A percentile compares a stretch with the other conserved stretches of the same genome.
Evolutionary conservation across 2,329 filamentous ascomycete species (phyloP).

Genomic region (Lojkania enalia): DNA sequence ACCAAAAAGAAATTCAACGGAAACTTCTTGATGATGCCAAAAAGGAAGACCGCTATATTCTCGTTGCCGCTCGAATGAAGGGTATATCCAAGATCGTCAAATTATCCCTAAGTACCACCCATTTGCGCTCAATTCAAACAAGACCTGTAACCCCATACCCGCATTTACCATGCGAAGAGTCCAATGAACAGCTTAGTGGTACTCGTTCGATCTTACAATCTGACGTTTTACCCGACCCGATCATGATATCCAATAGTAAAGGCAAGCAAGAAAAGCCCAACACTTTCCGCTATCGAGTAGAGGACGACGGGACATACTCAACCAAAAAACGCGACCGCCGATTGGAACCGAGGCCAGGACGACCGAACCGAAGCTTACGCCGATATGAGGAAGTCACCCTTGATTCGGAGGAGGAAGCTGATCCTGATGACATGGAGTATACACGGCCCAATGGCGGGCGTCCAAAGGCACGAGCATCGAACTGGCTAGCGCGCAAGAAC

Average conservation of each 20-base stretch:
- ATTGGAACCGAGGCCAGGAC: conserved; percentile 23
- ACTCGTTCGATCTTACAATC: conserved; percentile 42
- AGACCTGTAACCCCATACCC: conserved; percentile 29
- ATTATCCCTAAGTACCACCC: conserved; percentile 42
- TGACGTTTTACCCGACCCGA: conserved; percentile 33
- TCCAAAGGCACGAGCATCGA: conserved; percentile 34
- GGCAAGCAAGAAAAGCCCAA: conserved; percentile 38
- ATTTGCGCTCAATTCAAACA: conserved; percentile 42
- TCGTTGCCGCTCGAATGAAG: conserved; percentile 51
- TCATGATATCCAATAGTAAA: conserved; percentile 14
- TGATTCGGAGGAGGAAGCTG: conserved; percentile 49
- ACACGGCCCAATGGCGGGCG: conserved; percentile 19
- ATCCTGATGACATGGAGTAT: conserved; percentile 27
- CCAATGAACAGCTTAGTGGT: conserved; percentile 26
- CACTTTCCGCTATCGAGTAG: conserved; percentile 42
- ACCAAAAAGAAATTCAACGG: conserved; percentile 52
- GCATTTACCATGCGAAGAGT: conserved; percentile 25
- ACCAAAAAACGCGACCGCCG: conserved; percentile 29
- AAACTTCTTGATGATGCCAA: conserved; percentile 47
- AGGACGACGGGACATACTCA: conserved; percentile 49
- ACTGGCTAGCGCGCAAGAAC: conserved; percentile 49
- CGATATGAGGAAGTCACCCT: conserved; percentile 53
- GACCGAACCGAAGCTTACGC: conserved; percentile 19
- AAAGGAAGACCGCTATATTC: conserved; percentile 50
- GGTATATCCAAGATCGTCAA: conserved; percentile 50